These are phyloP conservation scores for Neopestalotiopsis rosae DNA, from an alignment of 2,329 filamentous ascomycete genomes.

Conservation along the genomic window DNA sequence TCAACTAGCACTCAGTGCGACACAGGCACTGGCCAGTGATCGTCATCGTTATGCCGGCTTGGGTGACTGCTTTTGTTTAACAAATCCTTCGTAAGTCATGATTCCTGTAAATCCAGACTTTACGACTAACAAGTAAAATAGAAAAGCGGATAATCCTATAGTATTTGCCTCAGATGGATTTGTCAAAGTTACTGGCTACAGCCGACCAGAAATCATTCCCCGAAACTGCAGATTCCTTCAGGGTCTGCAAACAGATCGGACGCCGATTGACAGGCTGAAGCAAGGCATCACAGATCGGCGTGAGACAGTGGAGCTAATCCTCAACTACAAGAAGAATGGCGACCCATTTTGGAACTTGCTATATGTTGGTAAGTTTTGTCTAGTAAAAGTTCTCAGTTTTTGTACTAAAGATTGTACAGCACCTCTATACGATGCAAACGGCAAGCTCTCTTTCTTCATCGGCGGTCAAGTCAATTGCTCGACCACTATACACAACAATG, in stretches of 20 bases:
- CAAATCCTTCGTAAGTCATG: conserved; percentile 37
- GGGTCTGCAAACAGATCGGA: conserved; percentile 44
- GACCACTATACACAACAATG: conserved; percentile 47
- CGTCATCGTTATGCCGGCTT: conserved; percentile 46
- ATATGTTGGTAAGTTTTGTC: conserved; percentile 17
- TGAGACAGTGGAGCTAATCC: conserved; percentile 22
- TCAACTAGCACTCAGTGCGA: conserved; percentile 51
- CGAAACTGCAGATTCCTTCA: conserved; percentile 57
- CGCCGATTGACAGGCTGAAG: conserved; percentile 43
- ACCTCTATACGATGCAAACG: conserved; percentile 43
- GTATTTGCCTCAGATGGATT: conserved; percentile 56
- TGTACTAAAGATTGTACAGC: conserved; percentile 32
- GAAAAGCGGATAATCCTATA: conserved; percentile 50
- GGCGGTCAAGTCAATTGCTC: conserved; percentile 52
- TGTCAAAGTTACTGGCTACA: conserved; percentile 52
- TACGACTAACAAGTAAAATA: conserved; percentile 3
- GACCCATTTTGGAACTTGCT: conserved; percentile 54
- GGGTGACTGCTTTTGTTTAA: conserved; percentile 52
- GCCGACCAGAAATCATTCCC: conserved; percentile 49
- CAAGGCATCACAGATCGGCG: conserved; percentile 36
- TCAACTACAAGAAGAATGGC: conserved; percentile 55
- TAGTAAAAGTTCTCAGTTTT: too few species aligned
- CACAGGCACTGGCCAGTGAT: conserved; percentile 26
- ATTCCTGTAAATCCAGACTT: not conserved
- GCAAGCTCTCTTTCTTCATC: conserved; percentile 45